phyloP scores from a whole-genome alignment of 345 rosid species.

The Melaleuca quinquenervia region DNA sequence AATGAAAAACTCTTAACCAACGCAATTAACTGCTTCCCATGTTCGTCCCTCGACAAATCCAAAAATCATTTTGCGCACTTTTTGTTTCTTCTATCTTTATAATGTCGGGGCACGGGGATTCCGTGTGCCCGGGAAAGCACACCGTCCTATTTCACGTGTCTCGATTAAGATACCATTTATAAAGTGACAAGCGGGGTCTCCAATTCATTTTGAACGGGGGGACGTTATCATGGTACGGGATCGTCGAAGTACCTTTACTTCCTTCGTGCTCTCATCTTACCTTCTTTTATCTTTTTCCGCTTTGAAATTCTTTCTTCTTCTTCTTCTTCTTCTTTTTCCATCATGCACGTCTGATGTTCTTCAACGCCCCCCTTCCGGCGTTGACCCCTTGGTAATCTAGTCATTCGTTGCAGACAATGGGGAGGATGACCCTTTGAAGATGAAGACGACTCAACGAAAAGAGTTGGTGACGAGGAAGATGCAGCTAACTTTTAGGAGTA shows the following conservation, averaged over 20 bases:
- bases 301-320: neutral
- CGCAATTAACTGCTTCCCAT: too few species aligned
- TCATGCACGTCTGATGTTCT: neutral
- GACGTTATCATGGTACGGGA: too few species aligned
- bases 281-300: neutral
- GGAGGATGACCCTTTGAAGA: neutral
- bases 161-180: too few species aligned
- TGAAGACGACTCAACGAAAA: neutral
- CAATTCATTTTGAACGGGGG: too few species aligned
- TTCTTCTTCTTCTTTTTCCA: neutral
- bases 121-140: neutral
- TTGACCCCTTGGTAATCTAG: neutral
- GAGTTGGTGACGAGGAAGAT: neutral
- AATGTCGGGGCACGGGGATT: neutral
- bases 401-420: neutral
- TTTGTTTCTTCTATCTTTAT: too few species aligned
- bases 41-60: neutral
- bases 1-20: too few species aligned
- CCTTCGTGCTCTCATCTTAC: neutral
- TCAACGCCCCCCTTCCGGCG: neutral
- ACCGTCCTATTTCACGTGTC: neutral
- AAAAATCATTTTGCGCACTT: rapidly evolving
- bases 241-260: too few species aligned
- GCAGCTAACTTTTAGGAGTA: neutral
- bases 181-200: too few species aligned